These are phyloP conservation scores for Thielaviopsis populi DNA, from an alignment of 2,329 filamentous ascomycete genomes.

Conservation along the genomic window DNA sequence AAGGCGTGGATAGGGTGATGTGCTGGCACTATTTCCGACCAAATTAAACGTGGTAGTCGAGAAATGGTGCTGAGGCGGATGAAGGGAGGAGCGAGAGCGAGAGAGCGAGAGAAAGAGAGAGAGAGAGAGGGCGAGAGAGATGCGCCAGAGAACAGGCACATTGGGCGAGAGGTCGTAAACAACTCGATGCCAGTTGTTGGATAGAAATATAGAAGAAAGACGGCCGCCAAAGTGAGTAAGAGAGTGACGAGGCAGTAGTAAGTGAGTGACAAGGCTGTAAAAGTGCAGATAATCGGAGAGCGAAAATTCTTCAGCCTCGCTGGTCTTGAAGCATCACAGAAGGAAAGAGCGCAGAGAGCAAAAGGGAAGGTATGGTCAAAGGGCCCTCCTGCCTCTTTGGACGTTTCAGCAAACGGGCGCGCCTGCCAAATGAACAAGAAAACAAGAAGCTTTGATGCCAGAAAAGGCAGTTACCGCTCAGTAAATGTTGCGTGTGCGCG, in stretches of 20 bases:
- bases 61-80: not conserved
- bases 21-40: not conserved
- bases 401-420: conserved; percentile 1
- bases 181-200: not conserved
- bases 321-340: not conserved
- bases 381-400: conserved; percentile 2
- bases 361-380: not conserved
- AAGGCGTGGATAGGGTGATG: too few species aligned
- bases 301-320: not conserved
- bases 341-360: not conserved
- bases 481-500: too few species aligned
- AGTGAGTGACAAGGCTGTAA: not conserved
- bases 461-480: not conserved
- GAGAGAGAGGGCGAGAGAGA: not conserved
- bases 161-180: not conserved
- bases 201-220: not conserved
- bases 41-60: not conserved
- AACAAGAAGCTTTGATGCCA: not conserved
- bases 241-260: not conserved
- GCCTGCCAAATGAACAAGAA: not conserved
- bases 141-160: not conserved
- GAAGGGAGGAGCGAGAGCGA: not conserved
- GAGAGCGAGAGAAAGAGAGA: not conserved
- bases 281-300: not conserved
- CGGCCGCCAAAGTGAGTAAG: not conserved